Conservation (phyloP, 176 grass and related monocot species). For the Juncus inflexus region DNA sequence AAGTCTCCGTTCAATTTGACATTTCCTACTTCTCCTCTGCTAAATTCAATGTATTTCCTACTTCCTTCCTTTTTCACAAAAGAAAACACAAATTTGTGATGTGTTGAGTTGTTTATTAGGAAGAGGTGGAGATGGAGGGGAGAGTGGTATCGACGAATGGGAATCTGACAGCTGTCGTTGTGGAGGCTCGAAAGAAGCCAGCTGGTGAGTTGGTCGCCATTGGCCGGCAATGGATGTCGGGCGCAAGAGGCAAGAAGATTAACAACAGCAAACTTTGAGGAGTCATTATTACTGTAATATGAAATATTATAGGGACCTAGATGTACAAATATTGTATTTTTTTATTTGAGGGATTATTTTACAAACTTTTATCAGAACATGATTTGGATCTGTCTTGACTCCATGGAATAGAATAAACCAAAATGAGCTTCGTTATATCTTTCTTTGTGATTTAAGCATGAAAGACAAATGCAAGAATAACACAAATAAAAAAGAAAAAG, state of each 20-base stretch:
- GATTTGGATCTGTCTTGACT: too few relatives aligned
- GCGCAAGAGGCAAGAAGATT: conserved; percentile 36
- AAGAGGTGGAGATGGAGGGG: conserved; percentile 64
- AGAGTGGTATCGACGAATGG: conserved; percentile 51
- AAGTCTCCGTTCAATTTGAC: conserved; percentile 66
- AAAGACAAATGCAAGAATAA: too few relatives aligned
- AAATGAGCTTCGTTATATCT: too few relatives aligned
- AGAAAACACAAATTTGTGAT: not conserved
- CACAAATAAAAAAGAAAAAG: too few relatives aligned
- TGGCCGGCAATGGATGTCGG: conserved; percentile 65
- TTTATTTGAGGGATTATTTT: too few relatives aligned
- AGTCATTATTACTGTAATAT: too few relatives aligned
- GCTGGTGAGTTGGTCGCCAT: conserved; percentile 50
- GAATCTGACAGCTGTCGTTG: conserved; percentile 52
- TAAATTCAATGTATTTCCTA: conserved; percentile 47
- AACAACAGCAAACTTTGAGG: conserved; percentile 9
- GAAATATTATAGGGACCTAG: too few relatives aligned
- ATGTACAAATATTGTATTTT: too few relatives aligned
- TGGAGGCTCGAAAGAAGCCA: conserved; percentile 53
- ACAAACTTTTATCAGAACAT: too few relatives aligned
- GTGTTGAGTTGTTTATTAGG: conserved; percentile 34
- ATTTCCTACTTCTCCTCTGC: conserved; percentile 59
- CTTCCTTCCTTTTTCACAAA: not conserved
- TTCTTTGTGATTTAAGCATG: too few relatives aligned
- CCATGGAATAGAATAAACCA: too few relatives aligned